These are phyloP conservation scores for Pseudomonodictys pantanalensis DNA, from an alignment of 495 filamentous ascomycete genomes.

Conservation along the genomic window DNA sequence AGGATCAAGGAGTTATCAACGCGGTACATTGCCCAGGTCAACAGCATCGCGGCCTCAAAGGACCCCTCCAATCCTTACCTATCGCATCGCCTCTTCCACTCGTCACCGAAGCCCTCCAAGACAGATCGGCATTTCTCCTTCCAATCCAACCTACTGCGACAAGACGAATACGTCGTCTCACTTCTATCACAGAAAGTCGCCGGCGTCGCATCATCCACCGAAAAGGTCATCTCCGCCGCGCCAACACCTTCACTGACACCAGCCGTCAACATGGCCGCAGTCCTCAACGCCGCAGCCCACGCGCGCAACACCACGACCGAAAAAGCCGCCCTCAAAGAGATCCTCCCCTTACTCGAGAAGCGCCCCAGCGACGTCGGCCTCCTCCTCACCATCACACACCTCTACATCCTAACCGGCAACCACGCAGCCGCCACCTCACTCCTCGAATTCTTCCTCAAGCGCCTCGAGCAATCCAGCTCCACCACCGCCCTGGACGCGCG, in stretches of 20 bases:
- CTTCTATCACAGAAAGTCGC: slow-evolving; percentile 75
- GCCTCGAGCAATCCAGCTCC: slow-evolving; percentile 65
- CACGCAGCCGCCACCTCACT: slow-evolving; percentile 69
- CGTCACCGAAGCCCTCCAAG: slow-evolving; percentile 54
- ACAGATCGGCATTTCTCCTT: slow-evolving; percentile 75
- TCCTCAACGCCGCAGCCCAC: slow-evolving; percentile 77
- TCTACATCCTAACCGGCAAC: slow-evolving; percentile 75
- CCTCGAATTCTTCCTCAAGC: slow-evolving; percentile 70
- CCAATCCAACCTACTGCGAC: slow-evolving; percentile 64
- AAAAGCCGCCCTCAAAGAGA: slow-evolving; percentile 66
- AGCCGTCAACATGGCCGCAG: slow-evolving; percentile 62
- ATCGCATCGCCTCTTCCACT: slow-evolving; percentile 64
- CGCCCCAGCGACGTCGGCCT: slow-evolving; percentile 82
- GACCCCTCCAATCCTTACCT: slow-evolving; percentile 71
- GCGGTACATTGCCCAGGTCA: slow-evolving; percentile 73
- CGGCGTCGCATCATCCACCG: slow-evolving; percentile 67
- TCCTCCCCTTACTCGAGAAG: slow-evolving; percentile 71
- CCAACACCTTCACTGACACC: slow-evolving; percentile 56
- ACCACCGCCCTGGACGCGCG: slow-evolving; percentile 63
- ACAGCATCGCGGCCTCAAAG: slow-evolving; percentile 60
- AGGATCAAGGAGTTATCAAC: slow-evolving; percentile 80
- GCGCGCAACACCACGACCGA: slow-evolving; percentile 57
- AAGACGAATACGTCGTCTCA: slow-evolving; percentile 69
- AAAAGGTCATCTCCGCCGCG: slow-evolving; percentile 53
- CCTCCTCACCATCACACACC: slow-evolving; percentile 75